These are phyloP conservation scores for Dipodascus geniculatus DNA, from an alignment of 805 yeast species.

Conservation along the genomic window DNA sequence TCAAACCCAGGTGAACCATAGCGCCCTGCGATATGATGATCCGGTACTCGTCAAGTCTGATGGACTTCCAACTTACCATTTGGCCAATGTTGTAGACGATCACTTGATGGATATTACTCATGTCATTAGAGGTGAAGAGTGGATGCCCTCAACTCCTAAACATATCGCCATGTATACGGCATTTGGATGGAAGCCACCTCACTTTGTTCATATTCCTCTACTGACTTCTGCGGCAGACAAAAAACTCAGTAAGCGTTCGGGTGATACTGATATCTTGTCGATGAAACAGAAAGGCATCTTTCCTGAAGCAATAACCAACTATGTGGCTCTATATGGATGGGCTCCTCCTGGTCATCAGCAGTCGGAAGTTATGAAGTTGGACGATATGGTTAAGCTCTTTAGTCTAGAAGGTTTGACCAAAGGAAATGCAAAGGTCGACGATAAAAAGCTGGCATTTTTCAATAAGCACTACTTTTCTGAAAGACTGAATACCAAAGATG, in stretches of 20 bases:
- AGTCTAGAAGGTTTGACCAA: constrained; percentile 65
- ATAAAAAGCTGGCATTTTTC: constrained; percentile 60
- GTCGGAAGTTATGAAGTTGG: constrained; percentile 21
- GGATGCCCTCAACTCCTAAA: constrained; percentile 94
- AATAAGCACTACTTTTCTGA: constrained; percentile 55
- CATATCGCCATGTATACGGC: constrained; percentile 81
- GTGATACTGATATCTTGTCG: constrained; percentile 61
- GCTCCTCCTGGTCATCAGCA: constrained; percentile 56
- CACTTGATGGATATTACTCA: constrained; percentile 87
- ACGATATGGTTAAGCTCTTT: constrained; percentile 45
- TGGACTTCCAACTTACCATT: constrained; percentile 90
- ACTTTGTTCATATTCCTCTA: constrained; percentile 81
- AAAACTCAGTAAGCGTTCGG: constrained; percentile 76
- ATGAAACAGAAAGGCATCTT: constrained; percentile 51
- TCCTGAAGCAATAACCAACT: constrained; percentile 82
- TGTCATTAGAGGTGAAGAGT: constrained; percentile 94
- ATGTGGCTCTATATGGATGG: constrained; percentile 91
- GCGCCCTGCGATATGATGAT: constrained; percentile 77
- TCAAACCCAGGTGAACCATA: constrained; percentile 65
- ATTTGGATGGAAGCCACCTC: constrained; percentile 75
- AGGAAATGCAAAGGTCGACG: constrained; percentile 89
- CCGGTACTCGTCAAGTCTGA: constrained; percentile 87
- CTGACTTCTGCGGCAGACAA: constrained; percentile 48
- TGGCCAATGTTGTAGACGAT: constrained; percentile 93
- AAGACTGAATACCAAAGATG: constrained; percentile 30